Evolutionary conservation across 345 rosid species (phyloP).

Genomic region (Anacardium occidentale): DNA sequence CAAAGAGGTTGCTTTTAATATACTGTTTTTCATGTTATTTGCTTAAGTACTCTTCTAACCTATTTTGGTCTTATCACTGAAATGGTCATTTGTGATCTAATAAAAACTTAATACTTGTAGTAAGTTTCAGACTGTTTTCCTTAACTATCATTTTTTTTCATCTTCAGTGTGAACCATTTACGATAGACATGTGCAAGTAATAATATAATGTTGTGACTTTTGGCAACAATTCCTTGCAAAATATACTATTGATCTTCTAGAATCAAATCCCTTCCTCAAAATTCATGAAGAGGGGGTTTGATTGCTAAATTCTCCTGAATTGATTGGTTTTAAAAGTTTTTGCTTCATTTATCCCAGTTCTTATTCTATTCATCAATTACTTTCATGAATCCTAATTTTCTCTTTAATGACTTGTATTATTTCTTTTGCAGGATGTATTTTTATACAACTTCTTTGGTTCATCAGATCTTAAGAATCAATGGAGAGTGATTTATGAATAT

Average conservation of each 20-base stretch:
- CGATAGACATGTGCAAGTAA: not conserved
- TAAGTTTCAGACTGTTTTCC: not conserved
- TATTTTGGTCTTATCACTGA: not conserved
- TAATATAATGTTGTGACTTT: not conserved
- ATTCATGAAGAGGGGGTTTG: not conserved
- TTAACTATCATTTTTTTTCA: not conserved
- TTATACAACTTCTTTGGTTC: slow-evolving; percentile 52
- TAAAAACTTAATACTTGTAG: not conserved
- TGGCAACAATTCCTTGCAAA: not conserved
- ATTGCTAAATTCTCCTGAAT: not conserved
- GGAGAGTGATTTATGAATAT: slow-evolving; percentile 50
- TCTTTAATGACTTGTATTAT: not conserved
- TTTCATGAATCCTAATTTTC: not conserved
- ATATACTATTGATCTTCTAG: not conserved
- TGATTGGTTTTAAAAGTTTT: not conserved
- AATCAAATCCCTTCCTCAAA: not conserved
- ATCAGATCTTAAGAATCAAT: slow-evolving; percentile 40
- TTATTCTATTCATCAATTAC: not conserved
- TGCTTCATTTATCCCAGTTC: not conserved
- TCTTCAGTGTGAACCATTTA: not conserved
- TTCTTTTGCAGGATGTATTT: slow-evolving; percentile 42
- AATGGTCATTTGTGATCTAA: not conserved
- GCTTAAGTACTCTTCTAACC: not conserved
- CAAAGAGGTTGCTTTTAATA: not conserved
- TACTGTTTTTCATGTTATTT: not conserved